Evolutionary conservation across 306 rosid species (phyloP), one percentile per base, ranked within the genome.

Genomic region (Bauhinia variegata): DNA sequence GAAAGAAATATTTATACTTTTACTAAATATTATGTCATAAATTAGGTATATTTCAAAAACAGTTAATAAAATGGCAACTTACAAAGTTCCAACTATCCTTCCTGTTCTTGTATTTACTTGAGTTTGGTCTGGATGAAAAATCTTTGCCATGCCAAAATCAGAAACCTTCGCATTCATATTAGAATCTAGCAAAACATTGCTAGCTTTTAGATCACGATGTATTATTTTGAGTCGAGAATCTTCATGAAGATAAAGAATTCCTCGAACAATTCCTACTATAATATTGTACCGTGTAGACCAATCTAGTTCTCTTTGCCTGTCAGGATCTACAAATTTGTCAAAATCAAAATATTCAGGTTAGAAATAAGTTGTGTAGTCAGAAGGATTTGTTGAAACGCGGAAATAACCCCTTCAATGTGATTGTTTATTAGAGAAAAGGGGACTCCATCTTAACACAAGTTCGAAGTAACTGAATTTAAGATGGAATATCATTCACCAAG

Each of bases 101-200:
- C 7, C 18, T 0, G 41, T 36, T 3, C 8, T 53, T 53, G 79
- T 81, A 9, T 41, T 49, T 12, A 50, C 78, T 47, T 54, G 70
- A 10, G 63, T 64, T 54, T 78, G 70, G 8, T 72, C 76, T 0
- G 13, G 38, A 5, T 2, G 39, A 23, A 75, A 64, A 7, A 78
- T 64, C 41, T 65, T 78, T 14, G 82, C 82, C 61, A 64, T 68
- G 2, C 82, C 84, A 75, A 84, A 84, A 33, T 84, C 80, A 13
- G 80, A 63, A 10, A 81, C 78, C 28, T 81, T 84, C 1, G 82
- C 39, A 10, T 80, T 60, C 80, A 84, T 60, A 6, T 75, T 9
- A 0, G 0, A 6, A 14, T 78, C 88, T 19, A 80, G 15, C 5
- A 84, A 39, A 14, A 84, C 19, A 34, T 80, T 80, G 34, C 70